These are phyloP conservation scores for Debaryomycetaceae sp. DNA, from an alignment of 1,139 yeast species.

Conservation along the genomic window DNA sequence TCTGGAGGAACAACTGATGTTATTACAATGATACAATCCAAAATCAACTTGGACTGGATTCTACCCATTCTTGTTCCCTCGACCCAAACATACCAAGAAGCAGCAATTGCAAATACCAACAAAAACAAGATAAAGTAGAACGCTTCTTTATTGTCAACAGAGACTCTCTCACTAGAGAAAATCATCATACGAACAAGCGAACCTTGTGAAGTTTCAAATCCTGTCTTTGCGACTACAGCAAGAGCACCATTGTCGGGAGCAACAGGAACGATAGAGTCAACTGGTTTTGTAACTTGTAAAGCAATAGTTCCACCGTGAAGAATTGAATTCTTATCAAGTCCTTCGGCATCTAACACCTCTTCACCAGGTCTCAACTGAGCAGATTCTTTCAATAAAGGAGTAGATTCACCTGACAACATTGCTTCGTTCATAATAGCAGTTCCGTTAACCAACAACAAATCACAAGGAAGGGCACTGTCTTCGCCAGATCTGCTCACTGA, in stretches of 20 bases:
- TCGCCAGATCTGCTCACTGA: constrained; percentile 86
- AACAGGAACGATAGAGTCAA: constrained; percentile 41
- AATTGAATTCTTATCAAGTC: constrained; percentile 83
- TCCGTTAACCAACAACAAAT: constrained; percentile 79
- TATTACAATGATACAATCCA: constrained; percentile 92
- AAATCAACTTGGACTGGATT: constrained; percentile 84
- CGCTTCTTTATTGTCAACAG: constrained; percentile 94
- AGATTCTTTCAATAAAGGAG: constrained; percentile 93
- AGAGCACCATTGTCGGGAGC: constrained; percentile 93
- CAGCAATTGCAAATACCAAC: constrained; percentile 87
- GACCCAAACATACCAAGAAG: constrained; percentile 98
- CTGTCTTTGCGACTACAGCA: constrained; percentile 89
- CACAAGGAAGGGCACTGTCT: constrained; percentile 96
- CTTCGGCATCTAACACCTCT: constrained; percentile 70
- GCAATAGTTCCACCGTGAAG: constrained; percentile 97
- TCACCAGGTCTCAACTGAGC: constrained; percentile 74
- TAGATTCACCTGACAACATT: constrained; percentile 97
- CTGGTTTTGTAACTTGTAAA: constrained; percentile 80
- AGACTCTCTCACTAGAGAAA: constrained; percentile 92
- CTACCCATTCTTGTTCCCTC: constrained; percentile 97
- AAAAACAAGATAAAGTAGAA: constrained; percentile 87
- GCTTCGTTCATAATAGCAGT: constrained; percentile 95
- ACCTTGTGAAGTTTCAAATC: constrained; percentile 98
- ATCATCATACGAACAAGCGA: constrained; percentile 97
- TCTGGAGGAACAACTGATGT: constrained; percentile 99